Evolutionary conservation across 1,284 basidiomycete species (phyloP).

Genomic region (Heterobasidion irregulare): DNA sequence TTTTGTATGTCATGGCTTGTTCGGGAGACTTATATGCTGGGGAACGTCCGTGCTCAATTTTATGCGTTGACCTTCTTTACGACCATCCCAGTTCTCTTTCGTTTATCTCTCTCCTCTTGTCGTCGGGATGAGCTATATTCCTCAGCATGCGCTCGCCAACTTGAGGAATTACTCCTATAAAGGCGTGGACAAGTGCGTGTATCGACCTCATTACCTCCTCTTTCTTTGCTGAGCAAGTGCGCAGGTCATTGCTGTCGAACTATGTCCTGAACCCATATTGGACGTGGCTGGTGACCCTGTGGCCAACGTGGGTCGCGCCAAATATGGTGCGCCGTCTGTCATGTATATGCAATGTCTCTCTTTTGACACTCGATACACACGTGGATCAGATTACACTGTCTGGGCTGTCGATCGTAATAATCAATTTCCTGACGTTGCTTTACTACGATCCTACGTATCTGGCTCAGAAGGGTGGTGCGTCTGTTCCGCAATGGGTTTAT

Average conservation of each 20-base stretch:
- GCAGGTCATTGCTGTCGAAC: slow-evolving; percentile 67
- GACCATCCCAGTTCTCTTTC: background rate
- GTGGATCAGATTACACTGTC: slow-evolving; percentile 68
- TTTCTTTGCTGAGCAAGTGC: background rate
- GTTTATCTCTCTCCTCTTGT: background rate
- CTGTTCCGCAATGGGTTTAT: slow-evolving; percentile 78
- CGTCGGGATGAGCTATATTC: slow-evolving; percentile 41
- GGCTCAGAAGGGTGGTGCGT: slow-evolving; percentile 51
- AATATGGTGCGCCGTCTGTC: slow-evolving; percentile 60
- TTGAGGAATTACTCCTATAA: slow-evolving; percentile 64
- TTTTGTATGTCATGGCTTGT: background rate
- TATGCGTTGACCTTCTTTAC: background rate
- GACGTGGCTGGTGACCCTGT: slow-evolving; percentile 90
- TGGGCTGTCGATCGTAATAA: slow-evolving; percentile 75
- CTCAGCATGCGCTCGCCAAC: slow-evolving; percentile 48
- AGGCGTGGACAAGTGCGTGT: slow-evolving; percentile 59
- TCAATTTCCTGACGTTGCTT: slow-evolving; percentile 81
- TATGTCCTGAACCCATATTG: slow-evolving; percentile 89
- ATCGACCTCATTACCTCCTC: slow-evolving; percentile 4
- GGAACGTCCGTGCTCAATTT: background rate
- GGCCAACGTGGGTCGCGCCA: slow-evolving; percentile 84
- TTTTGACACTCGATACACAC: background rate
- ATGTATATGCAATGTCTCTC: background rate
- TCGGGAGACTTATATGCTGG: background rate
- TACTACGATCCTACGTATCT: slow-evolving; percentile 77